A percentile compares a stretch with the other conserved stretches of the same genome.
Conservation (phyloP, 257 asterid genomes). For the Solanum chiquidenum region DNA sequence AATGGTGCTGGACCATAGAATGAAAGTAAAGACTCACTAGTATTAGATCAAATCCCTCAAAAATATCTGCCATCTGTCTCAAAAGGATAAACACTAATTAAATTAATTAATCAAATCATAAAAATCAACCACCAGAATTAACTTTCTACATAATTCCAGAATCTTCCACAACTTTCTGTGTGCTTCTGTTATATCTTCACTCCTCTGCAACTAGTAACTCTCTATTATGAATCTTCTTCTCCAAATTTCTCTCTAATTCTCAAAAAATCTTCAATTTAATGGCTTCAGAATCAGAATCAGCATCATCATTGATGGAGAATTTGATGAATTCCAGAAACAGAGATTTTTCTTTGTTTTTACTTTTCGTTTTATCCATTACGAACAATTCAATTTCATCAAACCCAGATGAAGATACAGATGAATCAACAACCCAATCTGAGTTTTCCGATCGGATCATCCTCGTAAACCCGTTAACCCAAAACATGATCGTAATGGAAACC, state of each 20-base stretch:
- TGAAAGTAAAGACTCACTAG: background rate
- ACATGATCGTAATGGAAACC: slow-evolving; percentile 38
- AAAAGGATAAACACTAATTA: background rate
- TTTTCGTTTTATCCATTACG: slow-evolving; percentile 30
- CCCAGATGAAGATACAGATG: slow-evolving; percentile 11
- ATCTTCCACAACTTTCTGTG: background rate
- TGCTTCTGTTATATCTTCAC: background rate
- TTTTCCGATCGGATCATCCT: slow-evolving; percentile 36
- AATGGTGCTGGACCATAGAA: background rate
- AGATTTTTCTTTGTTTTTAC: slow-evolving; percentile 29
- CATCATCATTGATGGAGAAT: slow-evolving; percentile 15
- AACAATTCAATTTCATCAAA: background rate
- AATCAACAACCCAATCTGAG: background rate
- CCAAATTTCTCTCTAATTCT: background rate
- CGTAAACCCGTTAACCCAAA: slow-evolving; percentile 48
- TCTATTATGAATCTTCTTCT: background rate
- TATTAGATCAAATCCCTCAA: background rate
- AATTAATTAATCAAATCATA: background rate
- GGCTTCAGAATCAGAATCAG: slow-evolving; percentile 24
- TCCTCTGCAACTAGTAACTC: fast-evolving
- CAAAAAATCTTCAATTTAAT: background rate
- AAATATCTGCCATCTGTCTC: background rate
- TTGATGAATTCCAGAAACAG: slow-evolving; percentile 34
- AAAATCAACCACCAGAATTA: background rate
- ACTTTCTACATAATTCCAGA: background rate